phyloP scores from a whole-genome alignment of 2,329 filamentous ascomycete species.

The Fusarium nodosum region DNA sequence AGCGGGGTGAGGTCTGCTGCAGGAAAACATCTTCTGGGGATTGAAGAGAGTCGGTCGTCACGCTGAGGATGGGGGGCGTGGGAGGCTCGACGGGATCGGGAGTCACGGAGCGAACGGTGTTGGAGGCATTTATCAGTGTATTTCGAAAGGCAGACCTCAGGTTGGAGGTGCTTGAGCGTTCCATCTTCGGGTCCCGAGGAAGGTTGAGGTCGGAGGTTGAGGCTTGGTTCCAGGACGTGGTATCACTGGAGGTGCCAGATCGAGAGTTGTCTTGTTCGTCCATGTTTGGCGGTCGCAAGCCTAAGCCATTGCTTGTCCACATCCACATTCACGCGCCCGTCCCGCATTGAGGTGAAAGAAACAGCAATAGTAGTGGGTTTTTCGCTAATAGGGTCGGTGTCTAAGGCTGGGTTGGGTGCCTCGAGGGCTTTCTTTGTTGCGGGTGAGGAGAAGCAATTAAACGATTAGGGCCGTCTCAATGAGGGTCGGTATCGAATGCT shows the following conservation, averaged over 20 bases:
- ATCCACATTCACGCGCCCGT: conserved; percentile 55
- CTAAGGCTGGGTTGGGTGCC: conserved; percentile 20
- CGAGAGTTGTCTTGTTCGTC: conserved; percentile 58
- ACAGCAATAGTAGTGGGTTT: conserved; percentile 20
- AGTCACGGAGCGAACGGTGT: conserved; percentile 74
- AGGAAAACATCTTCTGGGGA: conserved; percentile 47
- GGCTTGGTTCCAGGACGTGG: conserved; percentile 53
- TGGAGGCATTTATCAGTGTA: conserved; percentile 51
- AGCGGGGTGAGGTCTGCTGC: conserved; percentile 54
- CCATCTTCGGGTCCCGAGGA: conserved; percentile 51
- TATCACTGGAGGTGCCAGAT: conserved; percentile 54
- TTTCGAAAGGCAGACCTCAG: conserved; percentile 54
- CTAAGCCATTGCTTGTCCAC: conserved; percentile 61
- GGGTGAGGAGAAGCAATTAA: conserved; percentile 14
- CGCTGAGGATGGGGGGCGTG: conserved; percentile 43
- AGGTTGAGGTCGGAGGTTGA: conserved; percentile 49
- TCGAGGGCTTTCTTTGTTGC: conserved; percentile 25
- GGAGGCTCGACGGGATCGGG: conserved; percentile 66
- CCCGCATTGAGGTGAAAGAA: conserved; percentile 51
- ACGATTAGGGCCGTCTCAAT: conserved; percentile 1
- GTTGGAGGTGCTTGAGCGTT: conserved; percentile 55
- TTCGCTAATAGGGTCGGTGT: conserved; percentile 13
- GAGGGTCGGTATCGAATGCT: not conserved
- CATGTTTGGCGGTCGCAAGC: conserved; percentile 61
- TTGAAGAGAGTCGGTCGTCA: conserved; percentile 44